Conservation (phyloP, 495 filamentous ascomycete genomes). For the Penicillium turbatum region DNA sequence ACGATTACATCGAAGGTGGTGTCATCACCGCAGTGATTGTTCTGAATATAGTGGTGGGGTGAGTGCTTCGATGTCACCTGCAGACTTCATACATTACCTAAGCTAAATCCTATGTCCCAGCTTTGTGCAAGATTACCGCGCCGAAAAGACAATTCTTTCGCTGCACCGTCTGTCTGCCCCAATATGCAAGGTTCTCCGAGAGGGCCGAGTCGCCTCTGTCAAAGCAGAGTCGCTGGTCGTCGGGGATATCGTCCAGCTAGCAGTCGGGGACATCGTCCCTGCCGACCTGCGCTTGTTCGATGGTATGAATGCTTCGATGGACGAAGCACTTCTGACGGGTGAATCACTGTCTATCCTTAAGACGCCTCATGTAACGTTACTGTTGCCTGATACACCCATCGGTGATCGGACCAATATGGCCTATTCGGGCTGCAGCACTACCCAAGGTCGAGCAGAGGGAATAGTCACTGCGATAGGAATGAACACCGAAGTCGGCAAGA, state of each 20-base stretch:
- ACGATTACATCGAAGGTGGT: slow-evolving; percentile 78
- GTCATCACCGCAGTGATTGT: slow-evolving; percentile 78
- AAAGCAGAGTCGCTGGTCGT: slow-evolving; percentile 71
- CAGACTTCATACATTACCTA: not conserved
- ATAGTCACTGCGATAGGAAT: slow-evolving; percentile 71
- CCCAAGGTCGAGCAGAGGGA: slow-evolving; percentile 62
- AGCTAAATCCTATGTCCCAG: slow-evolving; percentile 9
- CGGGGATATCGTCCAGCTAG: slow-evolving; percentile 73
- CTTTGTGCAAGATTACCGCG: slow-evolving; percentile 79
- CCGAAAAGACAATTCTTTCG: slow-evolving; percentile 83
- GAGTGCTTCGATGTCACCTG: slow-evolving; percentile 10
- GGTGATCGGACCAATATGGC: slow-evolving; percentile 68
- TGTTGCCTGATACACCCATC: slow-evolving; percentile 49
- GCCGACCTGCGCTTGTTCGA: slow-evolving; percentile 69
- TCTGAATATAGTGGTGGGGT: slow-evolving; percentile 71
- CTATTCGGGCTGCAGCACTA: slow-evolving; percentile 65
- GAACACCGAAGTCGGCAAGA: slow-evolving; percentile 81
- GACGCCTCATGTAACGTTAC: slow-evolving; percentile 62
- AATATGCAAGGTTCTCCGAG: slow-evolving; percentile 69
- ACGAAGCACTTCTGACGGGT: slow-evolving; percentile 47
- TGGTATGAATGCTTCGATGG: slow-evolving; percentile 70
- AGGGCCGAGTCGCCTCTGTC: slow-evolving; percentile 60
- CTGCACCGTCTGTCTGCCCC: slow-evolving; percentile 74
- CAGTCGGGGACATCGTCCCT: slow-evolving; percentile 66
- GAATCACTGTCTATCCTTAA: slow-evolving; percentile 68